Conservation (phyloP, 345 rosid genomes). For the Iberis pinnata region DNA sequence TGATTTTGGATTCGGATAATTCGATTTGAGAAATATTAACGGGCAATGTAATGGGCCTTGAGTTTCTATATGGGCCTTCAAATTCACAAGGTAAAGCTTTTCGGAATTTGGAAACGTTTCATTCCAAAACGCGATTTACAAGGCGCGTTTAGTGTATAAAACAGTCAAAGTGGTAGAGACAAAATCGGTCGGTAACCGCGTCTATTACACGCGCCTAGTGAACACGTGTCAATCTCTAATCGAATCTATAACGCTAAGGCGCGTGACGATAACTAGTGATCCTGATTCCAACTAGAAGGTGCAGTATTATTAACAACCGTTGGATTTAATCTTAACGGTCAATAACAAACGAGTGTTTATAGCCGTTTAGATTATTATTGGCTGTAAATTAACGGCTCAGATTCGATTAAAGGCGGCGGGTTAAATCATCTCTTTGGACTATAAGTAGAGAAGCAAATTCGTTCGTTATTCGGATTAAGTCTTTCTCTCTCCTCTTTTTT, state of each 20-base stretch:
- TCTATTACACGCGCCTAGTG: neutral
- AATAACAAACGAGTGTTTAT: neutral
- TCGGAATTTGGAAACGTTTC: constrained; percentile 17
- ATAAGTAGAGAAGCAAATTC: constrained; percentile 32
- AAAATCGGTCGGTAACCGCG: constrained; percentile 20
- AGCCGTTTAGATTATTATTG: constrained; percentile 21
- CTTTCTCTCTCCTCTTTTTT: constrained; percentile 3
- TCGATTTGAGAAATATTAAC: too few relatives aligned
- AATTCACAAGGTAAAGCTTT: neutral
- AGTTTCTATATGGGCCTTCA: neutral
- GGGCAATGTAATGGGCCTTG: constrained; percentile 9
- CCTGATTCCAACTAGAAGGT: constrained; percentile 2
- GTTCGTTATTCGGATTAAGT: constrained; percentile 6
- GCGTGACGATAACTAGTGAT: constrained; percentile 7
- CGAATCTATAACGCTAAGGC: neutral
- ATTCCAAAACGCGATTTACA: constrained; percentile 9
- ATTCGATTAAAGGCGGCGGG: constrained; percentile 32
- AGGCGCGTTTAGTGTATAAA: constrained; percentile 30
- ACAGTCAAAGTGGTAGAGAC: constrained; percentile 32
- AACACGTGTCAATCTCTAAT: neutral
- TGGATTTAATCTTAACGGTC: constrained; percentile 33
- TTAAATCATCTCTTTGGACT: constrained; percentile 24
- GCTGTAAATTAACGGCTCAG: constrained; percentile 33
- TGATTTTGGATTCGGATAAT: too few relatives aligned
- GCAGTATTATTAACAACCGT: constrained; percentile 18